Percentiles rank a stretch among this genome's conserved stretches.
Evolutionary conservation across 768 basidiomycete species (phyloP).

Genomic region (Strobilomyces confusus): DNA sequence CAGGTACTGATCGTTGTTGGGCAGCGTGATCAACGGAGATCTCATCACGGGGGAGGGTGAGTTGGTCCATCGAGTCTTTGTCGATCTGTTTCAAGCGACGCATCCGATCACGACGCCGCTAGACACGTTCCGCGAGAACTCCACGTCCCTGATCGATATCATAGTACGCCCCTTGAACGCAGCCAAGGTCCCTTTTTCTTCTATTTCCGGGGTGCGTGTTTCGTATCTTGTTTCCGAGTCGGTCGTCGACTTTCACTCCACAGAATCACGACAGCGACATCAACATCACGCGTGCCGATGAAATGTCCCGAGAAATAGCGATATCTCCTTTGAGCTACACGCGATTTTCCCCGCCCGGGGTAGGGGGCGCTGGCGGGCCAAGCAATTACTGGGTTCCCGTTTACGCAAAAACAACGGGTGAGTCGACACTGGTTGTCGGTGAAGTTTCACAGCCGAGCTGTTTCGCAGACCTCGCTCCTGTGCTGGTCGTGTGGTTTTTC

Average conservation of each 20-base stretch:
- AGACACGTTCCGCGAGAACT: conserved; percentile 68
- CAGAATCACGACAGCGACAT: conserved; percentile 73
- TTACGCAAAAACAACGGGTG: conserved; percentile 36
- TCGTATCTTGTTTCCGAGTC: not conserved
- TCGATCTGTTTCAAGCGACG: not conserved
- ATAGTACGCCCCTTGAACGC: conserved; percentile 59
- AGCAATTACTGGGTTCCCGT: conserved; percentile 81
- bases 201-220: conserved; percentile 59
- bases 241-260: not conserved
- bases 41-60: conserved; percentile 68
- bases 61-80: not conserved
- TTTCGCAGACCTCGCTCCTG: conserved; percentile 39
- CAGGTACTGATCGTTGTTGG: conserved; percentile 1
- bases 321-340: conserved; percentile 61
- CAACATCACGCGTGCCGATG: conserved; percentile 68
- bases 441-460: not conserved
- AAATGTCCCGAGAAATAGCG: conserved; percentile 57
- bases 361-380: conserved; percentile 62
- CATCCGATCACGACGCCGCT: not conserved
- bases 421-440: not conserved
- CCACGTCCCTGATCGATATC: conserved; percentile 60
- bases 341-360: conserved; percentile 50
- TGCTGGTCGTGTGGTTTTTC: conserved; percentile 68
- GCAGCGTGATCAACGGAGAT: conserved; percentile 68
- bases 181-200: conserved; percentile 59